These are phyloP conservation scores for Kodamaea kaohsiungensis DNA, from an alignment of 805 yeast genomes.

Conservation along the genomic window DNA sequence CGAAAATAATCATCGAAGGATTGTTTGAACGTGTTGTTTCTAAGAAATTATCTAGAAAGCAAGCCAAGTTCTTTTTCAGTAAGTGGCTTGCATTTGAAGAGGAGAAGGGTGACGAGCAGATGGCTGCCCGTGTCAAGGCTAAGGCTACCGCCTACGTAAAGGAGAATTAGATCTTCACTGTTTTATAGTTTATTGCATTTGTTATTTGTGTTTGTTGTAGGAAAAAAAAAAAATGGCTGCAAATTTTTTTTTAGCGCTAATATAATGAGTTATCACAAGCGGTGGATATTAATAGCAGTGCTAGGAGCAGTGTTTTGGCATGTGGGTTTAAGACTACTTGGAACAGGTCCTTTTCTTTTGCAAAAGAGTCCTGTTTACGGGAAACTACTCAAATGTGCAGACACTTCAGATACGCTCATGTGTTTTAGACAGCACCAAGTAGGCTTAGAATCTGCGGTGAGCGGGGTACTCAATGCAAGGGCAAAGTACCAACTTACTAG, in stretches of 20 bases:
- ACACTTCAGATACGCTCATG: neutral
- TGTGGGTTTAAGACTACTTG: neutral
- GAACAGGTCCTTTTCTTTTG: neutral
- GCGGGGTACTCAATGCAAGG: neutral
- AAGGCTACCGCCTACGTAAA: slow-evolving; percentile 81
- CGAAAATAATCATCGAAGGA: slow-evolving; percentile 67
- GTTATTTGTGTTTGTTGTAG: neutral
- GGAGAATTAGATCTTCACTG: slow-evolving; percentile 11
- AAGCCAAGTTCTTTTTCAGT: slow-evolving; percentile 91
- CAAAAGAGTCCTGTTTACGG: neutral
- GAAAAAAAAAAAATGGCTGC: neutral
- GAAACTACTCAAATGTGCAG: neutral
- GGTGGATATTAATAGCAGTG: neutral
- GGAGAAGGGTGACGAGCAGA: slow-evolving; percentile 62
- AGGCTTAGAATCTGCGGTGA: neutral
- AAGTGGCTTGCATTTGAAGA: slow-evolving; percentile 89
- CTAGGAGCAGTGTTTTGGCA: neutral
- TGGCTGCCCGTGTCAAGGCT: slow-evolving; percentile 82
- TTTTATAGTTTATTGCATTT: slow-evolving; percentile 2
- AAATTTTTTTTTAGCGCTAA: no score
- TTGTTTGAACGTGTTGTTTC: slow-evolving; percentile 78
- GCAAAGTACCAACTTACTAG: neutral
- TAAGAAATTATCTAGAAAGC: slow-evolving; percentile 74
- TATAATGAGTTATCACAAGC: neutral
- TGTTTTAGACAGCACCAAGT: neutral